Conservation (phyloP, 1,139 yeast species). For the Geotrichum fermentans region DNA sequence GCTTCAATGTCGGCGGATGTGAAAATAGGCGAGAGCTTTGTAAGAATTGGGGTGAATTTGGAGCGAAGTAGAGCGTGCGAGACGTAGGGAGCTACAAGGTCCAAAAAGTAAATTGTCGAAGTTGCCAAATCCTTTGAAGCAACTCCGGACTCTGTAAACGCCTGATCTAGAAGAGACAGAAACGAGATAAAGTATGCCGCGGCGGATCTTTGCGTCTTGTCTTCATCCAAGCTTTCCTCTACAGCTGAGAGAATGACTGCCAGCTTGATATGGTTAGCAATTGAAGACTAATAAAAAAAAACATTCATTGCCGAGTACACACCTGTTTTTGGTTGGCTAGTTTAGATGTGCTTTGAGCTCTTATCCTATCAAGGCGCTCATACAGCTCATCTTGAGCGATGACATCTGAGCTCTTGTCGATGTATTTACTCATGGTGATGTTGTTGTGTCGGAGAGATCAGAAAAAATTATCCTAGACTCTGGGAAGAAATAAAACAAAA, state of each 20-base stretch:
- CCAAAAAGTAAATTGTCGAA: slow-evolving; percentile 75
- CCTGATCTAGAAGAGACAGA: slow-evolving; percentile 72
- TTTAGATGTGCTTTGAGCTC: slow-evolving; percentile 68
- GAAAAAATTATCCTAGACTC: neutral
- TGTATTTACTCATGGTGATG: slow-evolving; percentile 13
- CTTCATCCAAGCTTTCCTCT: slow-evolving; percentile 79
- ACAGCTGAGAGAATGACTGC: slow-evolving; percentile 78
- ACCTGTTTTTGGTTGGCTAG: slow-evolving; percentile 75
- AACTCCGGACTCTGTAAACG: slow-evolving; percentile 49
- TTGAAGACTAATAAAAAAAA: neutral
- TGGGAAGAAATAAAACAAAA: slow-evolving; percentile 1
- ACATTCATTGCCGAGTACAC: slow-evolving; percentile 21
- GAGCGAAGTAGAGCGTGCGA: slow-evolving; percentile 63
- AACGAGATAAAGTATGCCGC: slow-evolving; percentile 83
- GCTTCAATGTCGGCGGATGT: slow-evolving; percentile 70
- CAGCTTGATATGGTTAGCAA: slow-evolving; percentile 30
- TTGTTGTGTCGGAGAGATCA: neutral
- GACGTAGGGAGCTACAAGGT: slow-evolving; percentile 69
- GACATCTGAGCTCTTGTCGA: slow-evolving; percentile 15
- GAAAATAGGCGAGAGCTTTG: slow-evolving; percentile 76
- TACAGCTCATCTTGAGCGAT: slow-evolving; percentile 44
- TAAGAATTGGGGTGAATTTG: slow-evolving; percentile 70
- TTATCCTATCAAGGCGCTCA: slow-evolving; percentile 60
- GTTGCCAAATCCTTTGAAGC: slow-evolving; percentile 61
- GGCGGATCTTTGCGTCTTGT: slow-evolving; percentile 50